phyloP scores from a whole-genome alignment of 2,329 filamentous ascomycete species.

The Myriangium duriaei region DNA sequence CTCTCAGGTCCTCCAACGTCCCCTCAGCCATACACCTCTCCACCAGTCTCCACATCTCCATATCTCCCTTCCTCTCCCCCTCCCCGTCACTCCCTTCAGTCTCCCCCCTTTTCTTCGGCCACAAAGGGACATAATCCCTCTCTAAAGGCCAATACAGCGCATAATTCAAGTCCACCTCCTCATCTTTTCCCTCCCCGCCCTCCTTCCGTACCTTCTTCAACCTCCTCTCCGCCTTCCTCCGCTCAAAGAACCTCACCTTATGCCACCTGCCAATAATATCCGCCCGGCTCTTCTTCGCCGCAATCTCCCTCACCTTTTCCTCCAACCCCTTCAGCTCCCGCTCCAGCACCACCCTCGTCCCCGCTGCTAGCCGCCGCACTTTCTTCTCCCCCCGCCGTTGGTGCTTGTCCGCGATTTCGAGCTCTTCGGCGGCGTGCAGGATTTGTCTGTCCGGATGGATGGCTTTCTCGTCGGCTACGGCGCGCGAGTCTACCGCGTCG shows the following conservation, averaged over 20 bases:
- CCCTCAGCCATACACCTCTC: conserved; percentile 52
- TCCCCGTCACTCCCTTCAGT: background rate
- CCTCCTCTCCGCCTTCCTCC: conserved; percentile 57
- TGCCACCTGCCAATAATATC: conserved; percentile 70
- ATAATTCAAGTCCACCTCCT: conserved; percentile 65
- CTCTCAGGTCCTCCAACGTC: conserved; percentile 42
- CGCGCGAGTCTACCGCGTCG: conserved; percentile 4
- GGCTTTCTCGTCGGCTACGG: background rate
- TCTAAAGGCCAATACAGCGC: conserved; percentile 59
- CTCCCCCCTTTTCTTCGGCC: conserved; percentile 21
- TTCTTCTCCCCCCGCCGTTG: conserved; percentile 2
- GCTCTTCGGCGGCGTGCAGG: conserved; percentile 6
- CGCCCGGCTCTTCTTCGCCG: conserved; percentile 48
- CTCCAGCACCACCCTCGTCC: conserved; percentile 3
- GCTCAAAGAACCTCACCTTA: conserved; percentile 77
- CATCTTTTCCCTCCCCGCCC: conserved; percentile 34
- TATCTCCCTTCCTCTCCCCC: conserved; percentile 20
- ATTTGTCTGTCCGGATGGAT: conserved; percentile 1
- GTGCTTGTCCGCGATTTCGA: conserved; percentile 9
- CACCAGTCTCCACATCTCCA: conserved; percentile 55
- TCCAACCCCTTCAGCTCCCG: conserved; percentile 8
- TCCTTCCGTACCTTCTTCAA: conserved; percentile 51
- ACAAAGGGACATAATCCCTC: conserved; percentile 55
- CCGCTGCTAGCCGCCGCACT: background rate
- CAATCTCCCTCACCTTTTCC: conserved; percentile 42